phyloP scores from a whole-genome alignment of 768 basidiomycete genomes.

The Serendipita sp. region DNA sequence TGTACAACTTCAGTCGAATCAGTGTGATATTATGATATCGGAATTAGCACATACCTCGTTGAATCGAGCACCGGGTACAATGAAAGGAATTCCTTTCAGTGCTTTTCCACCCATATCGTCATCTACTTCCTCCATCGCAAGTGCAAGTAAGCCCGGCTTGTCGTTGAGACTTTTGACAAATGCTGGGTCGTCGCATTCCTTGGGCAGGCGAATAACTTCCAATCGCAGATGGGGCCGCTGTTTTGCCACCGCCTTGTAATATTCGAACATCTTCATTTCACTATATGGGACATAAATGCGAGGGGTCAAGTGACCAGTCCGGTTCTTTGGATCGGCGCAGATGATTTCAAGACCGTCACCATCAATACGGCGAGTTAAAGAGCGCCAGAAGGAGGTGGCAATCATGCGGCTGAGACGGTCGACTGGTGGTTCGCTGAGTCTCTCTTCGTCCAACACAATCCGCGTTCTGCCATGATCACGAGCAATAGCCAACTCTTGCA shows the following conservation, averaged over 20 bases:
- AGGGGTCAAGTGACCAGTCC: constrained; percentile 76
- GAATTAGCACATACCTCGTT: constrained; percentile 52
- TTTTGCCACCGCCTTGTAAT: constrained; percentile 78
- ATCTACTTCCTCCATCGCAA: constrained; percentile 88
- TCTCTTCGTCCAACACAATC: constrained; percentile 97
- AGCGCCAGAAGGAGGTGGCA: constrained; percentile 95
- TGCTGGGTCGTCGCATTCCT: constrained; percentile 66
- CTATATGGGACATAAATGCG: constrained; percentile 90
- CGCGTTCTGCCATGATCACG: constrained; percentile 89
- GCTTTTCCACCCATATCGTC: constrained; percentile 64
- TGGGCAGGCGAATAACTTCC: constrained; percentile 80
- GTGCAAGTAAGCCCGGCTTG: constrained; percentile 83
- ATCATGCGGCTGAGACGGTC: constrained; percentile 96
- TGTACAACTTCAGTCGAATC: constrained; percentile 46
- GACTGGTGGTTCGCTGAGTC: constrained; percentile 93
- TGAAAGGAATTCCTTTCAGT: constrained; percentile 87
- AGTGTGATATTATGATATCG: neutral
- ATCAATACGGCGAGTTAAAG: constrained; percentile 89
- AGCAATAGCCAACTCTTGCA: constrained; percentile 96
- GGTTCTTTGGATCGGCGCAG: constrained; percentile 95
- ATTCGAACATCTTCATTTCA: constrained; percentile 87
- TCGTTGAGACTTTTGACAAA: constrained; percentile 89
- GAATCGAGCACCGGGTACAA: constrained; percentile 90
- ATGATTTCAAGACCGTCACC: constrained; percentile 95
- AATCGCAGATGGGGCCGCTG: constrained; percentile 91